phyloP scores from a whole-genome alignment of 352 stramenopile species.

The Phytopythium vexans region DNA sequence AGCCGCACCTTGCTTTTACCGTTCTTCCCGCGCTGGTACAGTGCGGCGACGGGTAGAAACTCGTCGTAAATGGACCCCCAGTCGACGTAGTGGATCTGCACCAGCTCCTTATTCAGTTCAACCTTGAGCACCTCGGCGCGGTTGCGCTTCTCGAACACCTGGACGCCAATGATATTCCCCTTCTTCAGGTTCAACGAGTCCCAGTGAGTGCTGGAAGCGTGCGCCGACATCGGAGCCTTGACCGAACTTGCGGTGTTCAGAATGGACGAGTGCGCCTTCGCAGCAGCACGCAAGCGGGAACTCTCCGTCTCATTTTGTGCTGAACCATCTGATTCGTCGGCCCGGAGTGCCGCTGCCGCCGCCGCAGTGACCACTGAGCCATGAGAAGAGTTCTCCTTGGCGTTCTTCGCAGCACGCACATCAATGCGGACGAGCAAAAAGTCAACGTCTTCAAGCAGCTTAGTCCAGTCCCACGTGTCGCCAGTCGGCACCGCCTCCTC shows the following conservation, averaged over 20 bases:
- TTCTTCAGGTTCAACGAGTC: conserved; percentile 55
- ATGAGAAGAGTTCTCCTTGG: conserved; percentile 23
- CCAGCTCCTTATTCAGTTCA: conserved; percentile 63
- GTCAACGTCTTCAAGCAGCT: conserved; percentile 76
- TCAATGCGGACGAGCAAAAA: conserved; percentile 59
- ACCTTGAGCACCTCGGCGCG: conserved; percentile 62
- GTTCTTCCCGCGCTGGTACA: conserved; percentile 53
- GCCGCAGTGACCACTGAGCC: conserved; percentile 21
- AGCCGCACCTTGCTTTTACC: conserved; percentile 51
- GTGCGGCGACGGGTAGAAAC: conserved; percentile 56
- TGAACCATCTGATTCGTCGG: conserved; percentile 21
- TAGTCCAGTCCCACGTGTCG: conserved; percentile 78
- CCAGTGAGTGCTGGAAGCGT: conserved; percentile 48
- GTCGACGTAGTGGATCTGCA: conserved; percentile 77
- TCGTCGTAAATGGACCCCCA: conserved; percentile 85
- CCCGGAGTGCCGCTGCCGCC: conserved; percentile 14
- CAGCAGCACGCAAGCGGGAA: background rate
- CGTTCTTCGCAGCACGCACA: conserved; percentile 33
- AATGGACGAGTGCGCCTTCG: background rate
- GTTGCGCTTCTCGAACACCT: conserved; percentile 77
- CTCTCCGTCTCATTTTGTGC: conserved; percentile 7
- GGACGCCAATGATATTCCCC: conserved; percentile 65
- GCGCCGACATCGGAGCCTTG: conserved; percentile 6
- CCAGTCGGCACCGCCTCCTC: conserved; percentile 66
- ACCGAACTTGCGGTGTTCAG: background rate